These are phyloP conservation scores for Candolleomyces aberdarensis DNA, from an alignment of 768 basidiomycete genomes.

Conservation along the genomic window DNA sequence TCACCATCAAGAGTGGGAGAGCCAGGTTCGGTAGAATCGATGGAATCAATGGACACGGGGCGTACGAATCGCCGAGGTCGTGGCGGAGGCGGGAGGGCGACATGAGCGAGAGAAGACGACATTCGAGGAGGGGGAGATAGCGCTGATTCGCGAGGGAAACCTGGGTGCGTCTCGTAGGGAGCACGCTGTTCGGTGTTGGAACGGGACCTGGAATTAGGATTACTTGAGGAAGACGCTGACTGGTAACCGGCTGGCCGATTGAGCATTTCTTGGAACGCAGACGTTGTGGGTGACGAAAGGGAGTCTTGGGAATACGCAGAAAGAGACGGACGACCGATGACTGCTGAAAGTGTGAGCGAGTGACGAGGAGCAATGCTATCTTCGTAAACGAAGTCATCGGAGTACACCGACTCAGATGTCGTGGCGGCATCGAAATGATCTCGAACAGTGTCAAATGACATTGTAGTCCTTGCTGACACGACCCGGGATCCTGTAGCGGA, in stretches of 20 bases:
- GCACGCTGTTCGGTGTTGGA: slow-evolving; percentile 13
- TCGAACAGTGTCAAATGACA: slow-evolving; percentile 26
- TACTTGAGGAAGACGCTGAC: slow-evolving; percentile 22
- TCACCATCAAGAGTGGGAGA: slow-evolving; percentile 18
- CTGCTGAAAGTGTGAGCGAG: slow-evolving; percentile 51
- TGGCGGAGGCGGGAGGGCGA: slow-evolving; percentile 55
- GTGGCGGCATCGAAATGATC: slow-evolving; percentile 15
- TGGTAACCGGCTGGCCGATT: slow-evolving; percentile 22
- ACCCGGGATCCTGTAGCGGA: slow-evolving; percentile 27
- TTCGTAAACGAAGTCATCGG: slow-evolving; percentile 34
- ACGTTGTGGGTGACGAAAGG: slow-evolving; percentile 53
- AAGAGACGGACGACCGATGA: slow-evolving; percentile 50
- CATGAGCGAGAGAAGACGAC: slow-evolving; percentile 57
- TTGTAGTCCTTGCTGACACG: slow-evolving; percentile 20
- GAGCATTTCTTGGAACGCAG: slow-evolving; percentile 72
- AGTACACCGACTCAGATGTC: slow-evolving; percentile 30
- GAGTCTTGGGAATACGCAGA: slow-evolving; percentile 71
- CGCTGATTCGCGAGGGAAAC: slow-evolving; percentile 29
- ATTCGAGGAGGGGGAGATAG: slow-evolving; percentile 62
- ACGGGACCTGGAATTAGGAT: slow-evolving; percentile 6
- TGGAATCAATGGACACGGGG: slow-evolving; percentile 20
- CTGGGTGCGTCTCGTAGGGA: neutral
- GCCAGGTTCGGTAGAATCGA: slow-evolving; percentile 15
- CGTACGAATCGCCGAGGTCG: slow-evolving; percentile 20
- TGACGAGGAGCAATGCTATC: slow-evolving; percentile 34